Evolutionary conservation across 306 rosid genomes (phyloP), one percentile per base, ranked within the genome.

Genomic region (Ormosia semicastrata): DNA sequence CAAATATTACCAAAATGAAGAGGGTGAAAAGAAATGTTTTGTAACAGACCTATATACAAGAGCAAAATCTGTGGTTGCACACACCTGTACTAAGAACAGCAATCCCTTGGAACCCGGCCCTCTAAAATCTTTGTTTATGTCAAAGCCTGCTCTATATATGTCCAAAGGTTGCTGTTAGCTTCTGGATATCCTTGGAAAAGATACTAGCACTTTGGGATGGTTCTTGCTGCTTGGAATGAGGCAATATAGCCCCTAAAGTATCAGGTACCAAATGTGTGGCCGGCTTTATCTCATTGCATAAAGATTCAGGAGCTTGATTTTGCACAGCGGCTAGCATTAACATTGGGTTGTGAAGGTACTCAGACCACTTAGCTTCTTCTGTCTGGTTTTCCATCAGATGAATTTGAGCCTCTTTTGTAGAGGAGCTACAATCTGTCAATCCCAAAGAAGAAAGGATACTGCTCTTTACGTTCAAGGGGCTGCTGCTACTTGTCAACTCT

Each of bases 321-420:
- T 82, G 87, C 46, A 75, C 54, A 73, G 81, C 82, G 15, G 84
- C 82, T 54, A 85, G 80, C 89, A 89, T 87, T 40, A 82, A 57
- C 74, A 85, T 79, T 67, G 90, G 90, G 57, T 82, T 85, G 17
- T 80, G 88, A 75, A 82, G 80, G 71, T 85, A 89, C 52, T 89
- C 92, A 73, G 66, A 66, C 92, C 92, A 89, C 83, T 85, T 85
- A 4, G 83, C 86, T 32, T 86, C 92, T 66, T 84, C 92, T 49
- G 72, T 46, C n/a, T 81, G 86, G 77, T 30, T 59, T 69, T 73
- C 86, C 75, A 57, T 66, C 53, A 76, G 33, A 70, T 80, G 65
- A 37, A 80, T 79, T 34, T 82, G 89, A 72, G 73, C 54, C 73
- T 82, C 86, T 54, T 78, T 82, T 5, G 44, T 52, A 49, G 84